Base-by-base conservation (phyloP, 176 grass and related monocot genomes). In the Aegilops umbellulata region DNA sequence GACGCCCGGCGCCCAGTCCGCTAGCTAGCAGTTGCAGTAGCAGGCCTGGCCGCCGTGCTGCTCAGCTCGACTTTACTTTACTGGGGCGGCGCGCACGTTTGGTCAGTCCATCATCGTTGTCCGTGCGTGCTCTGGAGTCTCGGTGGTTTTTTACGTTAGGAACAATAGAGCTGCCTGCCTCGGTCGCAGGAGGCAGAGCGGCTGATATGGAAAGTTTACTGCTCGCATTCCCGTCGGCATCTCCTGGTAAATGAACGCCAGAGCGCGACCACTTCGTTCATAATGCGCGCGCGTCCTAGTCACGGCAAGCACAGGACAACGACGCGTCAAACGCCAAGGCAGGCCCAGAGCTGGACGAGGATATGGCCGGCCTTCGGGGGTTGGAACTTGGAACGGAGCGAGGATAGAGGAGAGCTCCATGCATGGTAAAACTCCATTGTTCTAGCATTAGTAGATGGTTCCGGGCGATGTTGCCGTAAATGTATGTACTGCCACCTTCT, bases 21-120 rank as follows among this genome's bases (percentile, higher is more conserved):
- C 19, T 20, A 20, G 55, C 49, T 22, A 55, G 51, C 47, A 47
- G 44, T 1, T 15, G 47, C 44, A 49, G 47, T 17, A 2, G 49
- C 55, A 58, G 65, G 27, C 29, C 27, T 34, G 65, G 30, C 65
- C 30, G 65, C 17, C 32, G 31, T 7, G 66, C 9, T 38, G 65
- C 66, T 22, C 66, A 4, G 24, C 58, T 84, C 66, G 36, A 34
- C 66, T 69, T 58, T 58, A 20, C 32, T 84, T 87, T 31, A 5
- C 76, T 29, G 76, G 82, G 76, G n/a, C 82, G 49, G 77, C 69
- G 69, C 60, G 77, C 87, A 81, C 76, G 60, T 76, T 89, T 47
- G 88, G 69, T 60, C 83, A 62, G 61, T 79, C 62, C 20, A 7
- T 85, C 87, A 29, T 58, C 69, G 82, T 68, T 8, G 25, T 30